Percentiles rank a stretch among this genome's conserved stretches.
Evolutionary conservation across 768 basidiomycete species (phyloP).

Genomic region (Suillus sp.): DNA sequence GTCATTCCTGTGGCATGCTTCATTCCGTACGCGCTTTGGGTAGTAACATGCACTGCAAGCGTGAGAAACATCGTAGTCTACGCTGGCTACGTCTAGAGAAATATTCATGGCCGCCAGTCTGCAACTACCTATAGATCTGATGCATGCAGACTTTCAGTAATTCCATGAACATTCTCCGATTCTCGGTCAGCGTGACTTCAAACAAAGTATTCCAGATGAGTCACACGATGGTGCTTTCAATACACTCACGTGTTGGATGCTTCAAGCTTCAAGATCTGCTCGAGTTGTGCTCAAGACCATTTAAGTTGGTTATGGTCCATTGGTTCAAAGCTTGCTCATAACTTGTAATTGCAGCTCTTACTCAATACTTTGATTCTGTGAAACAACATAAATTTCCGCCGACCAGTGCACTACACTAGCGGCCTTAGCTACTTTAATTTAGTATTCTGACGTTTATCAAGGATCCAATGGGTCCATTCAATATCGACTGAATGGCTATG

Average conservation of each 20-base stretch:
- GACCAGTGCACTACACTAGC: neutral
- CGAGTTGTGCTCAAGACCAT: neutral
- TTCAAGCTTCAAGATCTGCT: neutral
- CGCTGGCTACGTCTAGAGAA: neutral
- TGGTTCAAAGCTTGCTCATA: neutral
- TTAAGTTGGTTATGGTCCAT: too few relatives aligned
- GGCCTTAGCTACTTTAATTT: neutral
- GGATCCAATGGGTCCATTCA: neutral
- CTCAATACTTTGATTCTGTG: neutral
- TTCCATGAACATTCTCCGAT: neutral
- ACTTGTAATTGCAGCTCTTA: neutral
- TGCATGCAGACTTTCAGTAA: neutral
- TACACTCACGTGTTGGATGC: neutral
- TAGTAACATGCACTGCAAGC: neutral
- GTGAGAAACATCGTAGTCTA: neutral
- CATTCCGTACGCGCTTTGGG: neutral
- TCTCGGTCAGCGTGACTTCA: neutral
- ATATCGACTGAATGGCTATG: neutral
- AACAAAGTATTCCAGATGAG: neutral
- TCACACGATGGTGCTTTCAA: neutral
- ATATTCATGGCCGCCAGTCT: neutral
- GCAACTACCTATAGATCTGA: too few relatives aligned
- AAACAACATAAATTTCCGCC: neutral
- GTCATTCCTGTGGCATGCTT: neutral
- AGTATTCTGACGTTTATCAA: neutral